phyloP scores from a whole-genome alignment of 306 rosid species.

The Fragaria ananassa region DNA sequence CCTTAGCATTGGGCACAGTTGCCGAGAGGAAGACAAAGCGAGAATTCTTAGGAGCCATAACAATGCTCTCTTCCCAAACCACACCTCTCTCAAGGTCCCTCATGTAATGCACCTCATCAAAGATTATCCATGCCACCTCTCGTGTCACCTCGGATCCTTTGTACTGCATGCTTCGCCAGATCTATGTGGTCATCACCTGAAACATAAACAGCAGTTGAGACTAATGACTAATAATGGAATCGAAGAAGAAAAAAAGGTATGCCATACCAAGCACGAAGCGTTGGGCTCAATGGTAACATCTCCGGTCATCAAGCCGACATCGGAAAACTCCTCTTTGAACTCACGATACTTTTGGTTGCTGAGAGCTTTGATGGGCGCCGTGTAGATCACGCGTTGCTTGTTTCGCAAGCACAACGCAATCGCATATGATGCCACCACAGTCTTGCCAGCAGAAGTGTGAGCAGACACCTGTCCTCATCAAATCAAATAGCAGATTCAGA shows the following conservation, averaged over 20 bases:
- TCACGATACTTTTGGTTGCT: constrained; percentile 96
- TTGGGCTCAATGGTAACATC: constrained; percentile 92
- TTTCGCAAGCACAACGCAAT: constrained; percentile 86
- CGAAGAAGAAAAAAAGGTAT: neutral
- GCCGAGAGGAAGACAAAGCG: constrained; percentile 93
- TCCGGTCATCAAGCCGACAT: constrained; percentile 97
- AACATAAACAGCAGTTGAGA: neutral
- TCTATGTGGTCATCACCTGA: constrained; percentile 96
- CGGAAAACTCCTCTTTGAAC: constrained; percentile 86
- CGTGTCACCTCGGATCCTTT: constrained; percentile 85
- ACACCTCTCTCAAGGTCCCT: constrained; percentile 95
- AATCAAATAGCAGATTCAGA: too few species aligned
- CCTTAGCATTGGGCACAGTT: constrained; percentile 92
- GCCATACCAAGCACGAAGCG: constrained; percentile 89
- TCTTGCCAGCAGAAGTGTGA: constrained; percentile 95
- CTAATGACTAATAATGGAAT: neutral
- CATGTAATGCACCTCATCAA: constrained; percentile 98
- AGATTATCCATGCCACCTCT: constrained; percentile 94
- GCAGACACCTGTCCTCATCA: constrained; percentile 74
- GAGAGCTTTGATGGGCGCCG: constrained; percentile 93
- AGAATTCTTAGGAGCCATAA: constrained; percentile 88
- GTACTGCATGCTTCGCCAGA: constrained; percentile 98
- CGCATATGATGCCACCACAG: constrained; percentile 86
- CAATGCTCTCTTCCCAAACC: constrained; percentile 99
- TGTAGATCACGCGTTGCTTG: constrained; percentile 82